Evolutionary conservation across 129 eudicot genomes (phyloP).

Genomic region (Flaveria bidentis): DNA sequence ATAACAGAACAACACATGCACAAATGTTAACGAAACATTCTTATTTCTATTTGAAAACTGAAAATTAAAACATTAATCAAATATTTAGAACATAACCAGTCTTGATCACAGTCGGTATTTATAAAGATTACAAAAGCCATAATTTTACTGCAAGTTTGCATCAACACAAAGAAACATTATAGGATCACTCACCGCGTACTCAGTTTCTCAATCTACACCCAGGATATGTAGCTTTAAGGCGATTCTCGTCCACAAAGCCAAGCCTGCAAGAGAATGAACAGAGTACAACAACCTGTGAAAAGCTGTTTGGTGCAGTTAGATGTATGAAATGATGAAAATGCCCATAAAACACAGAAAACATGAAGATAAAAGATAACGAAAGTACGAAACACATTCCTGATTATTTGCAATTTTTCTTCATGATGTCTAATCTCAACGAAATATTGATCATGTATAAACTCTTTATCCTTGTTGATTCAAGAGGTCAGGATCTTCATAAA

Average conservation of each 20-base stretch:
- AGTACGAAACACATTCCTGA: neutral
- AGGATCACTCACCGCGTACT: neutral
- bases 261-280: slow-evolving; percentile 14
- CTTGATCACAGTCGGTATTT: neutral
- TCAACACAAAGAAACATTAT: neutral
- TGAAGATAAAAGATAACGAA: neutral
- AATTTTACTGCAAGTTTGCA: slow-evolving; percentile 11
- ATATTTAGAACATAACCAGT: neutral
- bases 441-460: too few relatives aligned
- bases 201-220: neutral
- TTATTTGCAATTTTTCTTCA: too few relatives aligned
- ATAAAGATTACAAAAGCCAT: neutral
- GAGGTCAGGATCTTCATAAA: too few relatives aligned
- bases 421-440: neutral
- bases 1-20: too few relatives aligned
- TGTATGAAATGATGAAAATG: slow-evolving; percentile 12
- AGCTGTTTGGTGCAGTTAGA: slow-evolving; percentile 8
- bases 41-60: neutral
- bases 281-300: slow-evolving; percentile 17
- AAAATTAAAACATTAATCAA: neutral
- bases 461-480: too few relatives aligned
- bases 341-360: neutral
- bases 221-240: neutral
- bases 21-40: neutral
- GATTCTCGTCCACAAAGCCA: neutral